Evolutionary conservation across 805 yeast species (phyloP).

Genomic region (Kluyveromyces aestuarii): DNA sequence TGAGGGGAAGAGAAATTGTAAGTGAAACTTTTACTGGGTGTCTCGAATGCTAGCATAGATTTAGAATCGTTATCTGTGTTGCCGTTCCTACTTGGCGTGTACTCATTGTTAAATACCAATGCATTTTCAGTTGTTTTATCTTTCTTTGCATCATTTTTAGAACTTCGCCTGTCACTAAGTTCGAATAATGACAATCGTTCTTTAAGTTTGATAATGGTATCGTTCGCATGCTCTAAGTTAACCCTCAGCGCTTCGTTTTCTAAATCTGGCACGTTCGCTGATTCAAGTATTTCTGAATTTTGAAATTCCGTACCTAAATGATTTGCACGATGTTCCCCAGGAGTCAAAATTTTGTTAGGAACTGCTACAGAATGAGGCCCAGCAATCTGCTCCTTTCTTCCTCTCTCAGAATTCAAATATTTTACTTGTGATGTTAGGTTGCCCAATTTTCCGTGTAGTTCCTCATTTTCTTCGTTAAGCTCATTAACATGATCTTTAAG

Average conservation of each 20-base stretch:
- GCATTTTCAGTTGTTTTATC: neutral
- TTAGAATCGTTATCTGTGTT: neutral
- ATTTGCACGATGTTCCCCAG: neutral
- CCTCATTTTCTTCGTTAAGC: conserved; percentile 62
- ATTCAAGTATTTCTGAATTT: neutral
- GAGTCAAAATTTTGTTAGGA: neutral
- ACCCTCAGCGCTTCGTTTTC: conserved; percentile 60
- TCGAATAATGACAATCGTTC: conserved; percentile 22
- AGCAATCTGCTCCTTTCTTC: neutral
- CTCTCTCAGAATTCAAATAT: conserved; percentile 2
- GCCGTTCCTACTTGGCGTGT: neutral
- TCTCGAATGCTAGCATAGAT: neutral
- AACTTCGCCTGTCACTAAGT: conserved; percentile 2
- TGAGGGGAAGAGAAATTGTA: neutral
- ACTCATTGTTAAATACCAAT: neutral
- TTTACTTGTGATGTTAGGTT: conserved; percentile 15
- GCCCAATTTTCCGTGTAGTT: conserved; percentile 36
- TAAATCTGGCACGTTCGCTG: conserved; percentile 16
- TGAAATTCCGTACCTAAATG: neutral
- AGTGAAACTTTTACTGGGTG: neutral
- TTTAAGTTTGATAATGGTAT: conserved; percentile 52
- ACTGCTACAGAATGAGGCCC: neutral
- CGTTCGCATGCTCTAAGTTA: conserved; percentile 56
- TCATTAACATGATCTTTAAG: conserved; percentile 45
- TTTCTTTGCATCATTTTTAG: neutral